Evolutionary conservation across 768 basidiomycete species (phyloP).

Genomic region (Psilocybe tampanensis): DNA sequence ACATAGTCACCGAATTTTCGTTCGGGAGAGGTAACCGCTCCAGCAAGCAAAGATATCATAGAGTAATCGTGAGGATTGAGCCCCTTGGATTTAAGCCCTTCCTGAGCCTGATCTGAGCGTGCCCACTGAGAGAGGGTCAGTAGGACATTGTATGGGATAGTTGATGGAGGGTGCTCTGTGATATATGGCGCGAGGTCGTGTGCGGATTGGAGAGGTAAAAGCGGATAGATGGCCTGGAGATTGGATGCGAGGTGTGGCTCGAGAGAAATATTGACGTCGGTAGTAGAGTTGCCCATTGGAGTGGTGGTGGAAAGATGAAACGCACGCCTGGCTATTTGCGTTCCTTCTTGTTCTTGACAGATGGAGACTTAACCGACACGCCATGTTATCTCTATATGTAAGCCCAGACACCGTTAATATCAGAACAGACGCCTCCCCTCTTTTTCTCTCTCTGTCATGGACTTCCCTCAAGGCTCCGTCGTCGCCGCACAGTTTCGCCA

Average conservation of each 20-base stretch:
- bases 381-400: constrained; percentile 22
- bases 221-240: constrained; percentile 44
- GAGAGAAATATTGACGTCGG: constrained; percentile 63
- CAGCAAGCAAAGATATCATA: constrained; percentile 78
- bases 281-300: constrained; percentile 23
- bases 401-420: constrained; percentile 13
- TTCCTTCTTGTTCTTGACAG: constrained; percentile 11
- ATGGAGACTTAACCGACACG: constrained; percentile 3
- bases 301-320: constrained; percentile 15
- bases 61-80: constrained; percentile 59
- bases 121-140: constrained; percentile 69
- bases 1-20: constrained; percentile 61
- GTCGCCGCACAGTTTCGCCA: constrained; percentile 38
- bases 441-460: constrained; percentile 19
- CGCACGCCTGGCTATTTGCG: constrained; percentile 11
- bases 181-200: constrained; percentile 44
- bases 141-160: constrained; percentile 66
- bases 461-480: constrained; percentile 18
- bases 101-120: constrained; percentile 50
- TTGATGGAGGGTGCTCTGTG: constrained; percentile 34
- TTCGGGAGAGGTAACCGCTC: constrained; percentile 77
- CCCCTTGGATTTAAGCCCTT: constrained; percentile 36
- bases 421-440: constrained; percentile 5
- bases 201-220: constrained; percentile 49
- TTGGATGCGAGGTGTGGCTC: constrained; percentile 60